Percentiles rank a stretch among this genome's conserved stretches.
These are phyloP conservation scores for Trypanosomatidae sp. DNA, from an alignment of 208 protist genomes.

Conservation along the genomic window DNA sequence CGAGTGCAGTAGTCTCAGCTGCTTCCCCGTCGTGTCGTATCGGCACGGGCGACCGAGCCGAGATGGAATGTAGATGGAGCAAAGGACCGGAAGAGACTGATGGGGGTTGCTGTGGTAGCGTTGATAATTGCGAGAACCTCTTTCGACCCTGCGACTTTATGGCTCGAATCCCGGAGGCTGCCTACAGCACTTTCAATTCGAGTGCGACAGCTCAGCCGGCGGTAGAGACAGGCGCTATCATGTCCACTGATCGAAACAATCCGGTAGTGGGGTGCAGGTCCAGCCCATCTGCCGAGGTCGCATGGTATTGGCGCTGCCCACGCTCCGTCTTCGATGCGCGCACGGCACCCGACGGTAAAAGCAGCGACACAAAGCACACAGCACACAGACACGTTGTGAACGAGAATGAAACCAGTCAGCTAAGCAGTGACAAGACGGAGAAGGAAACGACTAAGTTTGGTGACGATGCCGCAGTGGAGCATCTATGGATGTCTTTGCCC, in stretches of 20 bases:
- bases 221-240: not conserved
- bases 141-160: slow-evolving; percentile 26
- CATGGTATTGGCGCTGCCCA: slow-evolving; percentile 31
- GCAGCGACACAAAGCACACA: not conserved
- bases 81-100: not conserved
- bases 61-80: not conserved
- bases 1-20: not conserved
- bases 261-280: not conserved
- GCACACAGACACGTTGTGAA: not conserved
- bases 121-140: not conserved
- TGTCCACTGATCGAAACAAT: not conserved
- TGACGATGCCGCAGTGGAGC: not conserved
- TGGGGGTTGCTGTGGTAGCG: not conserved
- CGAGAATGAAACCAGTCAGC: not conserved
- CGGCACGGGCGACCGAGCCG: not conserved
- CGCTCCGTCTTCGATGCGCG: not conserved
- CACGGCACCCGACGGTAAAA: too few relatives aligned
- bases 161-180: slow-evolving; percentile 7
- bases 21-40: not conserved
- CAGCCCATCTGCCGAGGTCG: not conserved
- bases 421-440: not conserved
- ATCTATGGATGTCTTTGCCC: slow-evolving; percentile 16
- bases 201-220: not conserved
- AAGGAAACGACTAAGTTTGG: not conserved
- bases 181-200: not conserved